phyloP scores from a whole-genome alignment of 768 basidiomycete genomes.

The Pleurotus ostreatus region DNA sequence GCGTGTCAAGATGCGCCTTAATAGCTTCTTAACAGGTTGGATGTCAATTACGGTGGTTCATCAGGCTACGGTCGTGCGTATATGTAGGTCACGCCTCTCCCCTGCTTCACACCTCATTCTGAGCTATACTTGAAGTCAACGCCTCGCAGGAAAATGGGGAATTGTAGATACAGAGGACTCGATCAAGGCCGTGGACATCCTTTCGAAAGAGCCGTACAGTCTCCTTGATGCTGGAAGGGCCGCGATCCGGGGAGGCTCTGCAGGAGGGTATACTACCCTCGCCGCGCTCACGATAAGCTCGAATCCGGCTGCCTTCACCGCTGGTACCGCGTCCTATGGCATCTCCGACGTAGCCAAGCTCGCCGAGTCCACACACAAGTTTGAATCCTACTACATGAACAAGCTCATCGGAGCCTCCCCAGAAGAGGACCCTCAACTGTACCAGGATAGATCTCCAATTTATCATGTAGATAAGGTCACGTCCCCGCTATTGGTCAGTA shows the following conservation, averaged over 20 bases:
- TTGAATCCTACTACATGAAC: constrained; percentile 54
- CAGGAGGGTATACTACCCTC: constrained; percentile 72
- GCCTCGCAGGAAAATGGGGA: constrained; percentile 68
- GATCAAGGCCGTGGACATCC: constrained; percentile 46
- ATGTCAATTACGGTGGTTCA: constrained; percentile 77
- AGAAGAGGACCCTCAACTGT: constrained; percentile 53
- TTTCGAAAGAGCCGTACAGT: constrained; percentile 40
- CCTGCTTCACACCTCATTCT: neutral
- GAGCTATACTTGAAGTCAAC: constrained; percentile 22
- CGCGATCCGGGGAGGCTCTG: constrained; percentile 70
- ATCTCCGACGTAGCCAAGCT: constrained; percentile 60
- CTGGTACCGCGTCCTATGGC: constrained; percentile 63
- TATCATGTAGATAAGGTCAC: constrained; percentile 58
- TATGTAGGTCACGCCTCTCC: constrained; percentile 19
- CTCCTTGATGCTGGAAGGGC: constrained; percentile 62
- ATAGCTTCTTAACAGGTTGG: constrained; percentile 40
- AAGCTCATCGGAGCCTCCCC: constrained; percentile 59
- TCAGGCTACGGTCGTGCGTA: constrained; percentile 71
- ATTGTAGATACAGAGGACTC: constrained; percentile 69
- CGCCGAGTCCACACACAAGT: constrained; percentile 67
- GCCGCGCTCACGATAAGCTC: constrained; percentile 37
- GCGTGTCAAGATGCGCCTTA: too few species aligned
- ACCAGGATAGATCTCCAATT: constrained; percentile 60
- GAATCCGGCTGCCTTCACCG: constrained; percentile 48
- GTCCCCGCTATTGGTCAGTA: constrained; percentile 57